phyloP scores from a whole-genome alignment of 139 green algal species.

The Nannochloris sp. region DNA sequence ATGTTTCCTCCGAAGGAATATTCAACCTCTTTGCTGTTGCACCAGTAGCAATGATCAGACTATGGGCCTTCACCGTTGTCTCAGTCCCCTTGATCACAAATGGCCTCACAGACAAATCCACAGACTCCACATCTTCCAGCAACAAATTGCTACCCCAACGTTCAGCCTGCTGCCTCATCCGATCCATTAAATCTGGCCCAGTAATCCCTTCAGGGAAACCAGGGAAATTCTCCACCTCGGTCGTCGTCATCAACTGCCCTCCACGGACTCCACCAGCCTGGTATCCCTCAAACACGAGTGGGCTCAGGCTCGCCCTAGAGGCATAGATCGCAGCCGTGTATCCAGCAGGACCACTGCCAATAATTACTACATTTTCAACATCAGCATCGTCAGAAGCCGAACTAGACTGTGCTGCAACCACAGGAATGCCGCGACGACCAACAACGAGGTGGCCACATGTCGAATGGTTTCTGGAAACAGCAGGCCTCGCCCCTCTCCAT shows the following conservation, averaged over 20 bases:
- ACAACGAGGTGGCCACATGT: too few species aligned
- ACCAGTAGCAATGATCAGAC: constrained; percentile 91
- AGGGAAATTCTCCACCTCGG: constrained; percentile 82
- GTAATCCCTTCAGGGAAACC: constrained; percentile 96
- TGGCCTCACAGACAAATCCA: constrained; percentile 73
- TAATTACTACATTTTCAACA: constrained; percentile 70
- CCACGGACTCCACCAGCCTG: constrained; percentile 75
- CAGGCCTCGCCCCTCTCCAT: too few species aligned
- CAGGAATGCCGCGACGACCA: too few species aligned
- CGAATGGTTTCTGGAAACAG: too few species aligned
- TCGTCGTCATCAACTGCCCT: constrained; percentile 97
- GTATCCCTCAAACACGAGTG: constrained; percentile 89
- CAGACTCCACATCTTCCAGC: constrained; percentile 86
- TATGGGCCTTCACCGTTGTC: constrained; percentile 60
- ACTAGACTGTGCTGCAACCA: too few species aligned
- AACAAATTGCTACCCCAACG: constrained; percentile 82
- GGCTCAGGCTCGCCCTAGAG: constrained; percentile 81
- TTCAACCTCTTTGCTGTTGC: constrained; percentile 79
- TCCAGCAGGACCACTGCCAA: constrained; percentile 72
- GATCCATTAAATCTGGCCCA: constrained; percentile 95
- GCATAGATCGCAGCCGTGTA: constrained; percentile 93
- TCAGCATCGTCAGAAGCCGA: not conserved
- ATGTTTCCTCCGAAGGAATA: constrained; percentile 80
- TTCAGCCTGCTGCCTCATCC: constrained; percentile 92
- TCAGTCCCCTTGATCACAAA: constrained; percentile 68